Conservation (phyloP, 768 basidiomycete species). For the Leccinum uliginosum region DNA sequence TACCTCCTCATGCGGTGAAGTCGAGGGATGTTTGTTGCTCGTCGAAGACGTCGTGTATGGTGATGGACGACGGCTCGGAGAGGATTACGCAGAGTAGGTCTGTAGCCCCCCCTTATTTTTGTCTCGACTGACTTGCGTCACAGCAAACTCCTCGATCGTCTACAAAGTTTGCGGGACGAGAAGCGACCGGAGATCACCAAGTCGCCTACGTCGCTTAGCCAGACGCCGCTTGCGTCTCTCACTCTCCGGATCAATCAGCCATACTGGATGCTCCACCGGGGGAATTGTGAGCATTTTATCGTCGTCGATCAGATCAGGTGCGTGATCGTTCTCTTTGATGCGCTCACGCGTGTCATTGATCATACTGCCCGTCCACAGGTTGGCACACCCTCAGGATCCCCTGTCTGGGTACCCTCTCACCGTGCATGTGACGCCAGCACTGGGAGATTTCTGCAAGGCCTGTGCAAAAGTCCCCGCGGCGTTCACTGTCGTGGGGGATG, state of each 20-base stretch:
- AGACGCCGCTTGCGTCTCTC: constrained; percentile 51
- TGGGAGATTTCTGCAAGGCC: constrained; percentile 60
- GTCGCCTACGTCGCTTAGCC: constrained; percentile 40
- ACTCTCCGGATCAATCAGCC: constrained; percentile 65
- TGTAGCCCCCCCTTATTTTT: neutral
- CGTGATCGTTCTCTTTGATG: neutral
- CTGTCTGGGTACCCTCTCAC: constrained; percentile 62
- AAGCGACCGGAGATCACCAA: constrained; percentile 32
- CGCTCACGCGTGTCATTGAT: no score
- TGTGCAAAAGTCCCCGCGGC: constrained; percentile 70
- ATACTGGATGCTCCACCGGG: constrained; percentile 78
- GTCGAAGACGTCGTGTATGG: constrained; percentile 61
- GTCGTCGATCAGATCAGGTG: constrained; percentile 73
- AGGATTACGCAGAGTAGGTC: constrained; percentile 58
- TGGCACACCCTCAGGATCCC: constrained; percentile 56
- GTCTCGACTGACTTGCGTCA: neutral
- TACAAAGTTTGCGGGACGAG: constrained; percentile 31
- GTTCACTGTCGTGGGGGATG: constrained; percentile 64
- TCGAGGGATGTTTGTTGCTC: constrained; percentile 47
- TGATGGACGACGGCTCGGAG: constrained; percentile 39
- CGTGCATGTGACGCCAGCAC: constrained; percentile 56
- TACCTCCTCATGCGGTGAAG: constrained; percentile 5
- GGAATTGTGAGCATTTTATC: constrained; percentile 79
- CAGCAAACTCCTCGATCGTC: constrained; percentile 46
- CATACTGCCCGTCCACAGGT: no score